phyloP scores from a whole-genome alignment of 2,329 filamentous ascomycete species.

The Hymenoscyphus scutula region DNA sequence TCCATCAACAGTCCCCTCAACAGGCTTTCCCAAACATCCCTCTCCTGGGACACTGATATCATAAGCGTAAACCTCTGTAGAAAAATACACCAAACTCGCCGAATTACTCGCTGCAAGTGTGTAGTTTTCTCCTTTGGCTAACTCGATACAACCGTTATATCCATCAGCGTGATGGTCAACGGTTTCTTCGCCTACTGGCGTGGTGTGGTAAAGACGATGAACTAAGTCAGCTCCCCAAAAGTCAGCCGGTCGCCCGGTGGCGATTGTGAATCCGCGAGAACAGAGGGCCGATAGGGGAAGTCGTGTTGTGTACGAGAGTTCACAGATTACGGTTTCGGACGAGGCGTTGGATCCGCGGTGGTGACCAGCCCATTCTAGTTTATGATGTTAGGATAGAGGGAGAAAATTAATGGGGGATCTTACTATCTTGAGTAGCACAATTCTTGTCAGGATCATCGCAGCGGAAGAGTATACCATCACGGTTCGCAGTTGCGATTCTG shows the following conservation, averaged over 20 bases:
- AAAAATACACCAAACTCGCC: conserved; percentile 65
- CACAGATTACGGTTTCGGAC: conserved; percentile 67
- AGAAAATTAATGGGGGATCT: conserved; percentile 27
- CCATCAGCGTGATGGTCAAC: conserved; percentile 62
- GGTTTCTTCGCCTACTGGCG: conserved; percentile 55
- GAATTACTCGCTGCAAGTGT: conserved; percentile 51
- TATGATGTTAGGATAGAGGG: conserved; percentile 36
- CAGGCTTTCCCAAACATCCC: conserved; percentile 53
- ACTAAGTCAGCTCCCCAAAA: conserved; percentile 67
- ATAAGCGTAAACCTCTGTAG: conserved; percentile 64
- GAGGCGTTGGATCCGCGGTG: conserved; percentile 65
- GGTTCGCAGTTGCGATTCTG: conserved; percentile 57
- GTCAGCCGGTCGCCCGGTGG: conserved; percentile 52
- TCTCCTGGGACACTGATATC: conserved; percentile 62
- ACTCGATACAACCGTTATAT: conserved; percentile 6
- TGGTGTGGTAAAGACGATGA: conserved; percentile 64
- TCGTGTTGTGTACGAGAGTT: conserved; percentile 57
- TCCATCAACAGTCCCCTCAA: neutral
- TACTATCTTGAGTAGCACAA: conserved; percentile 49
- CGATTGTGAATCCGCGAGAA: conserved; percentile 60
- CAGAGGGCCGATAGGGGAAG: conserved; percentile 59
- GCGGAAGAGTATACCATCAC: conserved; percentile 57
- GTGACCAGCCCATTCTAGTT: conserved; percentile 59
- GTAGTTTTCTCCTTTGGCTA: conserved; percentile 9
- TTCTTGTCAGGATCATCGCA: conserved; percentile 68